Base-by-base conservation (phyloP, 441 rosid genomes). In the Bocquillonia castaneifolia region DNA sequence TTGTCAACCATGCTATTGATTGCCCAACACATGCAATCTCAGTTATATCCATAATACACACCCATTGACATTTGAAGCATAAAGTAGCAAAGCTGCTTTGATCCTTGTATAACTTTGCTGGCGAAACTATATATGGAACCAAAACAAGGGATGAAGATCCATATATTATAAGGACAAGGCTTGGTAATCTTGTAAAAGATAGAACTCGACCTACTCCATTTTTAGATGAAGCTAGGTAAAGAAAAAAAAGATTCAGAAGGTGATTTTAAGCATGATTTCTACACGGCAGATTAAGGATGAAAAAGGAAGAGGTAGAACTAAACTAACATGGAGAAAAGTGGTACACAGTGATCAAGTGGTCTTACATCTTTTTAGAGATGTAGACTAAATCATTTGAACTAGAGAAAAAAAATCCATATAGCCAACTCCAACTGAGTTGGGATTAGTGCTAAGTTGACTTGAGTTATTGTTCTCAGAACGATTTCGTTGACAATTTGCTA, bases 401-500 rank as follows among this genome's bases (percentile, higher is more conserved):
- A n/a, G n/a, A n/a, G n/a, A n/a, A n/a, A n/a, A n/a, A n/a, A n/a
- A n/a, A n/a, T n/a, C n/a, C n/a, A n/a, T n/a, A n/a, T n/a, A n/a
- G n/a, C n/a, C n/a, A n/a, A n/a, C n/a, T n/a, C n/a, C n/a, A n/a
- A n/a, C n/a, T n/a, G n/a, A n/a, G n/a, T n/a, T n/a, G n/a, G n/a
- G n/a, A n/a, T n/a, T n/a, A n/a, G n/a, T n/a, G n/a, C n/a, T n/a
- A n/a, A n/a, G n/a, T n/a, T n/a, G n/a, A n/a, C n/a, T n/a, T n/a
- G n/a, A n/a, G n/a, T n/a, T n/a, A n/a, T n/a, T n/a, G n/a, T n/a
- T n/a, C n/a, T n/a, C n/a, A n/a, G n/a, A n/a, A n/a, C n/a, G n/a
- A n/a, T n/a, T n/a, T n/a, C n/a, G n/a, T n/a, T n/a, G 28, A 56
- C 36, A 14, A 67, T 40, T 44, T 37, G 42, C 53, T 32, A 56